Percentiles rank a stretch among this genome's conserved stretches.
Evolutionary conservation across 352 stramenopile genomes (phyloP).

Genomic region (Phytophthora megakarya): DNA sequence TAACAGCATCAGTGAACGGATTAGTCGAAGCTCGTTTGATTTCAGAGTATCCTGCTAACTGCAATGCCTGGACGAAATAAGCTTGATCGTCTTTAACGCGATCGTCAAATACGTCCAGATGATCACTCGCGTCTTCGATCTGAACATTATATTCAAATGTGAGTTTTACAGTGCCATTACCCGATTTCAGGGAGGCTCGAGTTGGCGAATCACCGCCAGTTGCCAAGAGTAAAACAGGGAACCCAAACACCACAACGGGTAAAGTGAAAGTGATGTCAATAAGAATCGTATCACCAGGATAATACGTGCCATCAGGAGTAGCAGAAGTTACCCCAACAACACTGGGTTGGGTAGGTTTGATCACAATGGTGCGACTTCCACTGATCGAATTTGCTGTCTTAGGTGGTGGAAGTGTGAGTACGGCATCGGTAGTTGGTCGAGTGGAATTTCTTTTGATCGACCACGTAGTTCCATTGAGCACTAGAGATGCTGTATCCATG

Average conservation of each 20-base stretch:
- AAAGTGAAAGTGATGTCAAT: slow-evolving; percentile 68
- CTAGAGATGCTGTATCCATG: slow-evolving; percentile 46
- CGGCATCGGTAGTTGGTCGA: slow-evolving; percentile 48
- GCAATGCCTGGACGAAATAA: slow-evolving; percentile 57
- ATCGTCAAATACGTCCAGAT: slow-evolving; percentile 62
- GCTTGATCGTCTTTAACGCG: slow-evolving; percentile 37
- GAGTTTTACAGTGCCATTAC: slow-evolving; percentile 50
- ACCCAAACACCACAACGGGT: slow-evolving; percentile 62
- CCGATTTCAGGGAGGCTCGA: slow-evolving; percentile 32
- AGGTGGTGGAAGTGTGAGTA: slow-evolving; percentile 51
- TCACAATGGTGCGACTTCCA: slow-evolving; percentile 50
- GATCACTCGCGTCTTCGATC: slow-evolving; percentile 41
- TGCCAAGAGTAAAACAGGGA: slow-evolving; percentile 45
- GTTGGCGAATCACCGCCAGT: slow-evolving; percentile 17
- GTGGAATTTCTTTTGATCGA: slow-evolving; percentile 54
- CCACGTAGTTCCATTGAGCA: slow-evolving; percentile 32
- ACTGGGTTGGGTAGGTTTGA: slow-evolving; percentile 56
- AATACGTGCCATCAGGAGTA: slow-evolving; percentile 54
- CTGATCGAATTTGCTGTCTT: slow-evolving; percentile 49
- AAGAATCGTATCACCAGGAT: slow-evolving; percentile 55
- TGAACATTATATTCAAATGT: slow-evolving; percentile 57
- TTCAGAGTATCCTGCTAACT: slow-evolving; percentile 33
- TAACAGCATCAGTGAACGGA: slow-evolving; percentile 46
- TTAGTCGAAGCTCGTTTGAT: slow-evolving; percentile 60
- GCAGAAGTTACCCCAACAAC: slow-evolving; percentile 44